phyloP scores from a whole-genome alignment of 371 early-diverging fungal genomes.

The Syncephalastrum contaminatum region DNA sequence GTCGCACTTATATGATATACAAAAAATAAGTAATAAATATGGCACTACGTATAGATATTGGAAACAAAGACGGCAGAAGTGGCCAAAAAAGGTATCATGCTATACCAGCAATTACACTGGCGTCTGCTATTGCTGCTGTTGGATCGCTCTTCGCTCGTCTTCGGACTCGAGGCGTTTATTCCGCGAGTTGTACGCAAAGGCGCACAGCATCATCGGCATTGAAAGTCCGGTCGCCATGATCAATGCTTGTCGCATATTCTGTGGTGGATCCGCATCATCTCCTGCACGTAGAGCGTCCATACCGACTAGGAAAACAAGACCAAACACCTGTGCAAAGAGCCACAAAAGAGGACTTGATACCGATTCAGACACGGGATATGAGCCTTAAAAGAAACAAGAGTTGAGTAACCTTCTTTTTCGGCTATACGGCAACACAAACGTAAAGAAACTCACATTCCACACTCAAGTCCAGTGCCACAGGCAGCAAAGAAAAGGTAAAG shows the following conservation, averaged over 20 bases:
- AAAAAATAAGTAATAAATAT: no score
- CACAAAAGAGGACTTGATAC: slow-evolving; percentile 44
- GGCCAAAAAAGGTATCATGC: no score
- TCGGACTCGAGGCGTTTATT: slow-evolving; percentile 40
- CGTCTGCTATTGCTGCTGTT: no score
- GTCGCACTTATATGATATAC: no score
- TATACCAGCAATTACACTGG: no score
- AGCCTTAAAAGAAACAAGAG: slow-evolving; percentile 16
- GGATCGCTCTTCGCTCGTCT: slow-evolving; percentile 7
- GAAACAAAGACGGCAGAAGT: no score
- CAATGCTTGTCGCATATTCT: slow-evolving; percentile 30
- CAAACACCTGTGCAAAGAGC: slow-evolving; percentile 39
- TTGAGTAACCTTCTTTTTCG: neutral
- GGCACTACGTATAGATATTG: no score
- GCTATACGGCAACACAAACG: no score
- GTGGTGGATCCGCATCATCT: slow-evolving; percentile 24
- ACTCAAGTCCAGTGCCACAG: slow-evolving; percentile 43
- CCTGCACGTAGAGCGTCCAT: slow-evolving; percentile 39
- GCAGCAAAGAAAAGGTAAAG: slow-evolving; percentile 41
- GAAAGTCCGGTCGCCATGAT: slow-evolving; percentile 30
- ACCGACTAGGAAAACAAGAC: slow-evolving; percentile 27
- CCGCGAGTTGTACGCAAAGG: slow-evolving; percentile 31
- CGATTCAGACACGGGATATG: slow-evolving; percentile 45
- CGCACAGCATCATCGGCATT: slow-evolving; percentile 30
- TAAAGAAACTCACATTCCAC: slow-evolving; percentile 37